Conservation (phyloP, 352 stramenopile genomes). For the Phytophthora europaea region DNA sequence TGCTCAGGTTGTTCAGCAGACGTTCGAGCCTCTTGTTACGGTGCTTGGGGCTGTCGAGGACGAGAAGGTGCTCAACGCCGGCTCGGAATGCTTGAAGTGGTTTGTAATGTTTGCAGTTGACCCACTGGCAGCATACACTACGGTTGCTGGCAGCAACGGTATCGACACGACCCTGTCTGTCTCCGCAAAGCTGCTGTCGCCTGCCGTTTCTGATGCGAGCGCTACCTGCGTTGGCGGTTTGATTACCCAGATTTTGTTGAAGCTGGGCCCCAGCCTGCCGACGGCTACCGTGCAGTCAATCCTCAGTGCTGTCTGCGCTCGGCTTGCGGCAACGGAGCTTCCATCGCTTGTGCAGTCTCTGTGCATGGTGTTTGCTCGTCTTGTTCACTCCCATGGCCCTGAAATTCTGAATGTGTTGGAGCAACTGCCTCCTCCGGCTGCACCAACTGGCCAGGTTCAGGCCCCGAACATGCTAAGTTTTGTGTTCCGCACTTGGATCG, state of each 20-base stretch:
- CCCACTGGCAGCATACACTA: constrained; percentile 60
- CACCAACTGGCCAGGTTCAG: constrained; percentile 20
- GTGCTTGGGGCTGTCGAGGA: constrained; percentile 74
- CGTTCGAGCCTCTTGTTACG: constrained; percentile 78
- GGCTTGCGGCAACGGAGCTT: constrained; percentile 73
- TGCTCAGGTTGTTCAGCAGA: constrained; percentile 70
- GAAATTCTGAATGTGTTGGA: constrained; percentile 81
- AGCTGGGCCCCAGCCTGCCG: constrained; percentile 67
- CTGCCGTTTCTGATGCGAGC: constrained; percentile 71
- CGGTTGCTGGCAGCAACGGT: constrained; percentile 48
- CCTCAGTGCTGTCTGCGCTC: constrained; percentile 70
- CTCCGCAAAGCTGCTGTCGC: constrained; percentile 76
- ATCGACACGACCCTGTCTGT: constrained; percentile 79
- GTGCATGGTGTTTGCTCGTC: constrained; percentile 85
- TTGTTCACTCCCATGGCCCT: constrained; percentile 76
- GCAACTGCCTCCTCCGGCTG: constrained; percentile 59
- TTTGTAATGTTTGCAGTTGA: constrained; percentile 84
- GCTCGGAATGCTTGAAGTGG: constrained; percentile 88
- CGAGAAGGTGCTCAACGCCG: constrained; percentile 79
- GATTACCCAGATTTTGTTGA: constrained; percentile 85
- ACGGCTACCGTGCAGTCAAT: constrained; percentile 80
- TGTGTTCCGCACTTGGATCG: constrained; percentile 85
- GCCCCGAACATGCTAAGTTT: constrained; percentile 77
- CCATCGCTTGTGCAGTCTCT: constrained; percentile 84
- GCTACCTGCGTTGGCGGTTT: constrained; percentile 80